Evolutionary conservation across 805 yeast genomes (phyloP), one percentile per base, ranked within the genome.

Genomic region (Saturnispora hagleri): DNA sequence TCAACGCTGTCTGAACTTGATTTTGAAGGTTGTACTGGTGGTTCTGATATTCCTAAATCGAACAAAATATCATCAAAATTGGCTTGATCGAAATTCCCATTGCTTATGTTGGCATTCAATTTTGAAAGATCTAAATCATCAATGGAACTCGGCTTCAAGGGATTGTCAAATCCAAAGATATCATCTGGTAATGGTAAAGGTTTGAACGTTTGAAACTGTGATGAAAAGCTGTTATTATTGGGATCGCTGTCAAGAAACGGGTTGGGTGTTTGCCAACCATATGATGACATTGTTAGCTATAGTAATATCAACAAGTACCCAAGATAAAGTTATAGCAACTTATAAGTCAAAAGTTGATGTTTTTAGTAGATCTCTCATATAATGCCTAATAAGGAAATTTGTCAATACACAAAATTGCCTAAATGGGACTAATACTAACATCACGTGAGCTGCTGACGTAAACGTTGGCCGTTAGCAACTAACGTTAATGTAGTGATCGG

Each of bases 171-270:
- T 4, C 74, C 76, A 58, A 81, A 75, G 53, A 76, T 77, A 50
- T 81, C 82, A 51, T 75, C 76, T 1, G 82, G 82, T 42, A 76
- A 61, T 2, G 81, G 77, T 7, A 75, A 63, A 9, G 73, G 63
- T 47, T 67, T 68, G 60, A 67, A 65, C 3, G 52, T n/a, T 28
- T 45, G 52, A 15, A 50, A 51, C 34, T 51, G 53, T 31, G 53
- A 22, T 3, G 42, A 31, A 38, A 50, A 50, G 22, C 52, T 50
- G 22, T 44, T 47, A 44, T 50, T 50, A 27, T 33, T 33, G 10
- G 45, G 27, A 24, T 46, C 53, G 2, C 36, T 41, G 28, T 50
- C 53, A n/a, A 50, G 42, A n/a, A 50, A 50, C 3, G 50, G 49
- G 41, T 50, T 50, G 50, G 53, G 40, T 18, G 33, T 31, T 15